Base-by-base conservation (phyloP, 1,284 basidiomycete genomes). In the Retiboletus flavoniger region DNA sequence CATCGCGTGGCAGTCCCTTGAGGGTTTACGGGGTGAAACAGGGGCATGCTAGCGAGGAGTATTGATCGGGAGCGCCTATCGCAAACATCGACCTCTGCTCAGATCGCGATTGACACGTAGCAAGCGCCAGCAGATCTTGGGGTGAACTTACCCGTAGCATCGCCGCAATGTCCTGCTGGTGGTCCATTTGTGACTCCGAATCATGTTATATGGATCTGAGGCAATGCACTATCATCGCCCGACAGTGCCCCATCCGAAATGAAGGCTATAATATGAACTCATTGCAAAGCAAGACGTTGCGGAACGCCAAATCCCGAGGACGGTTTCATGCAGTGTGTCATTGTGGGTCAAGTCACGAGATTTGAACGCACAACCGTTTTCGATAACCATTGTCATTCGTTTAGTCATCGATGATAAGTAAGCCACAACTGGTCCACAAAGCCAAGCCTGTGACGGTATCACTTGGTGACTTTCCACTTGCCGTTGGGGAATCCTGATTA, bases 1-100 rank as follows among this genome's bases (percentile, higher is more conserved):
- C 31, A 34, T 24, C 8, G 43, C 14, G 28, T 45, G 31, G 43
- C 43, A 36, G 45, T 28, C 24, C 34, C 10, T 19, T 21, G 44
- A 46, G 17, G 4, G 14, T 42, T 58, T 38, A 35, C 24, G 19
- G 19, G 4, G 29, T 58, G 65, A 63, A 62, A 62, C 59, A 56
- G 53, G 50, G 39, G 39, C 21, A 38, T 11, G 29, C 28, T 29
- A 44, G 4, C n/a, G n/a, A 35, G 36, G 41, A 21, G 32, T 28
- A 17, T 28, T 13, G 16, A 44, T 47, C 34, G 35, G 48, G 16
- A 31, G 19, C 4, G 24, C 34, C 21, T 17, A 34, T 24, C 19
- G 19, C 3, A 8, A 26, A 55, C 16, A 51, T 38, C 38, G 26
- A 21, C 29, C 14, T 19, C 11, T 26, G 46, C 9, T n/a, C 16